Evolutionary conservation across 169 alveolate genomes (phyloP).

Genomic region (Plasmodium vivax): DNA sequence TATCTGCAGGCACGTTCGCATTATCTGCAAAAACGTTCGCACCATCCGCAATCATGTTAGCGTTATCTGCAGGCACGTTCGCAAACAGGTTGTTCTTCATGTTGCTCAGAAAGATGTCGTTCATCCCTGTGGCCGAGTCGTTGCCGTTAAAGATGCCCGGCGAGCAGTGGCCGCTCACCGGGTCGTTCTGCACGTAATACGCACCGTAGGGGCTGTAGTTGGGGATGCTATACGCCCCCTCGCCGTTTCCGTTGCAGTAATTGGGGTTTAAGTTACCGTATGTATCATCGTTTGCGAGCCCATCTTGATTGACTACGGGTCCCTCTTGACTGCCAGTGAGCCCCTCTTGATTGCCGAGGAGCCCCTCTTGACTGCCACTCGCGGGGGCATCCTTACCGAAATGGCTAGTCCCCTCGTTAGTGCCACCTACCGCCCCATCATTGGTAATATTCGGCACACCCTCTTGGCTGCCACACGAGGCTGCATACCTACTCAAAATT

Average conservation of each 20-base stretch:
- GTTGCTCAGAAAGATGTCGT: not conserved
- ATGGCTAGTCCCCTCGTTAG: not conserved
- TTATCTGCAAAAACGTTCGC: not conserved
- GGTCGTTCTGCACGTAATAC: not conserved
- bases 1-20: too few relatives aligned
- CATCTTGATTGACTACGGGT: not conserved
- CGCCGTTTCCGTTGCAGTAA: not conserved
- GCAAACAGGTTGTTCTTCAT: not conserved
- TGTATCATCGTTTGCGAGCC: not conserved
- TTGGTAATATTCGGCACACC: not conserved
- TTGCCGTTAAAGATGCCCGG: not conserved
- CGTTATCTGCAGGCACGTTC: not conserved
- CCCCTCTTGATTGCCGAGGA: too few relatives aligned
- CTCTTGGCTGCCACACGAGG: not conserved
- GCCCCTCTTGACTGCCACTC: not conserved
- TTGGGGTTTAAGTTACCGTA: not conserved
- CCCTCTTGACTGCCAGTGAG: too few relatives aligned
- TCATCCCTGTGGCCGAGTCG: not conserved
- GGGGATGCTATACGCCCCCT: not conserved
- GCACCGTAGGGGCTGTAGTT: not conserved
- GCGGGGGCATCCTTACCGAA: not conserved
- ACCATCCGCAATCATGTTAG: not conserved
- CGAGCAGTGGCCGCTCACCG: not conserved
- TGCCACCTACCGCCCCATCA: not conserved
- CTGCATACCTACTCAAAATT: not conserved